phyloP scores from a whole-genome alignment of 352 stramenopile genomes.

The Globisporangium paroecandrum region DNA sequence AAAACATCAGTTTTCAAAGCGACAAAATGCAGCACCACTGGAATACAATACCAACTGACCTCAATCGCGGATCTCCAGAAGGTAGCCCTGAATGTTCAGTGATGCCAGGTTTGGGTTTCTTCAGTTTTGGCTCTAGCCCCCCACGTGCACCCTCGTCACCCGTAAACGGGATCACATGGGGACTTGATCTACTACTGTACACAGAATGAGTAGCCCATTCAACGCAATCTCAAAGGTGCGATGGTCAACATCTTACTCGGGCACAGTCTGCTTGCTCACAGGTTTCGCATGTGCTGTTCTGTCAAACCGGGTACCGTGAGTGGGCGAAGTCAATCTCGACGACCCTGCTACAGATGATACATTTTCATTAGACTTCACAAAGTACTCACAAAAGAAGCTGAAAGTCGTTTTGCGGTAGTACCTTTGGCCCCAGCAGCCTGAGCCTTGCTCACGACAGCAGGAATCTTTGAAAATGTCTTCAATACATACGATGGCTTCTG shows the following conservation, averaged over 20 bases:
- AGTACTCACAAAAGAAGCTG: not conserved
- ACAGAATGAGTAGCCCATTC: not conserved
- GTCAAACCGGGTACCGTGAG: not conserved
- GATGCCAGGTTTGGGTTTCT: constrained; percentile 2
- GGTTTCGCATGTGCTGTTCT: not conserved
- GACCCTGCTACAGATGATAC: not conserved
- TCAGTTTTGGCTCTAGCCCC: constrained; percentile 2
- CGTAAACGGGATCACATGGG: constrained; percentile 16
- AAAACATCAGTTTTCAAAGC: not conserved
- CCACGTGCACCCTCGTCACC: constrained; percentile 2
- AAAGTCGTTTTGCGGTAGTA: not conserved
- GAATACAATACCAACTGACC: not conserved
- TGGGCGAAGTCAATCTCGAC: not conserved
- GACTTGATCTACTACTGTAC: not conserved
- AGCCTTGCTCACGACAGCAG: not conserved
- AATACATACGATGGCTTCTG: not conserved
- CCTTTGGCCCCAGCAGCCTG: not conserved
- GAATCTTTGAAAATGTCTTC: not conserved
- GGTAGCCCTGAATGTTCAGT: not conserved
- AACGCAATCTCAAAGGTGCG: not conserved
- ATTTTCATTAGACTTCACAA: not conserved
- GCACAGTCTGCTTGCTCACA: not conserved
- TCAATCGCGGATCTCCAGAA: not conserved
- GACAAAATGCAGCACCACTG: not conserved
- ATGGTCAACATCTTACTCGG: not conserved